phyloP scores from a whole-genome alignment of 768 basidiomycete species.

The Mycena olivaceomarginata region DNA sequence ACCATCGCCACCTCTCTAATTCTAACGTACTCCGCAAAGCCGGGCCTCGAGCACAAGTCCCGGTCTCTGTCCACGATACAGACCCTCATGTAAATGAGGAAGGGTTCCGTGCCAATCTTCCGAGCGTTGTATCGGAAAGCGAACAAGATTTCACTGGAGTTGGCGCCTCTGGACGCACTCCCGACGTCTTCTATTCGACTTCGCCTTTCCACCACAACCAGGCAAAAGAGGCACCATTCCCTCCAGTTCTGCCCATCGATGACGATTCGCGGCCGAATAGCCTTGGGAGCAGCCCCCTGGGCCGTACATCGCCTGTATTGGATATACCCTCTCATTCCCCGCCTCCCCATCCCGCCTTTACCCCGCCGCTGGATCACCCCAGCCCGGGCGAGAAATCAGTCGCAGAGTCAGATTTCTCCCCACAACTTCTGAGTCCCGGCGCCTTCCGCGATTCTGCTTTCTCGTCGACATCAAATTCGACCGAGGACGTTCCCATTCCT shows the following conservation, averaged over 20 bases:
- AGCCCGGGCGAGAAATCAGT: conserved; percentile 3
- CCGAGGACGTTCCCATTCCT: conserved; percentile 73
- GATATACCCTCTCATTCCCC: conserved; percentile 1
- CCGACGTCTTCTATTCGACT: conserved; percentile 58
- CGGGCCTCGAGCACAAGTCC: conserved; percentile 78
- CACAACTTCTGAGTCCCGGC: conserved; percentile 70
- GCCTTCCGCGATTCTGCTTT: conserved; percentile 83
- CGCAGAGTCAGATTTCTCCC: conserved; percentile 44
- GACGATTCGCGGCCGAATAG: conserved; percentile 4
- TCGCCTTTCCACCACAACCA: conserved; percentile 42
- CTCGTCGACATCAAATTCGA: conserved; percentile 67
- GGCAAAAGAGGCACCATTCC: conserved; percentile 10
- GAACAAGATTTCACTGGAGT: conserved; percentile 82
- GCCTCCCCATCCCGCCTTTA: conserved; percentile 31
- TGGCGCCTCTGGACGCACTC: conserved; percentile 61
- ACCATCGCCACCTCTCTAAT: conserved; percentile 45
- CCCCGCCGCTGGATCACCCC: conserved; percentile 33
- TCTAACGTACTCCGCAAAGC: conserved; percentile 73
- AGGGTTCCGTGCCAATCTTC: conserved; percentile 64
- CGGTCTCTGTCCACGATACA: conserved; percentile 72
- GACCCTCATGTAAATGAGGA: conserved; percentile 46
- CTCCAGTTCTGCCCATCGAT: conserved; percentile 22
- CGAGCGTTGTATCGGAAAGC: conserved; percentile 71
- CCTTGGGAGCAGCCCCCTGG: background rate
- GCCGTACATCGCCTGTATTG: conserved; percentile 19